Conservation (phyloP, 805 yeast genomes). For the Nakazawaea sp. region DNA sequence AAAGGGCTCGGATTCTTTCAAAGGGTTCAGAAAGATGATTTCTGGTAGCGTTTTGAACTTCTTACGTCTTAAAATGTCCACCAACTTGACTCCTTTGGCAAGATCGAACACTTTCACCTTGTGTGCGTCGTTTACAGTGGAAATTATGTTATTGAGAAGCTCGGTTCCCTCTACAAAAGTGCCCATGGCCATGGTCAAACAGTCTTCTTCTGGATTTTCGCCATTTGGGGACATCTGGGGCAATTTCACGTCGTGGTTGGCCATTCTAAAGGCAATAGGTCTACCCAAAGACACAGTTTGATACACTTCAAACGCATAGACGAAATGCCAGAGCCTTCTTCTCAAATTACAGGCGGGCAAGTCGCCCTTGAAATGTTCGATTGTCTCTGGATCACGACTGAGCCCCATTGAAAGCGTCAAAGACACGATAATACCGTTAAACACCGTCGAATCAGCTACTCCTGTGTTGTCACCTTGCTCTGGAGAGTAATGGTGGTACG, state of each 20-base stretch:
- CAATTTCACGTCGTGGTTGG: slow-evolving; percentile 1
- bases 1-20: not conserved
- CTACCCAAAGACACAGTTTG: slow-evolving; percentile 8
- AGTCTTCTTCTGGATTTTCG: not conserved
- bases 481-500: slow-evolving; percentile 43
- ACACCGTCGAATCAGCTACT: slow-evolving; percentile 46
- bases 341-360: slow-evolving; percentile 6
- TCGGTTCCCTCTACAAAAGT: slow-evolving; percentile 1
- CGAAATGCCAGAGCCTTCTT: slow-evolving; percentile 8
- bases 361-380: slow-evolving; percentile 4
- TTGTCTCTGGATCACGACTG: slow-evolving; percentile 50
- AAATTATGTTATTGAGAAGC: not conserved
- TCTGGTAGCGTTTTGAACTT: slow-evolving; percentile 2
- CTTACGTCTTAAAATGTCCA: slow-evolving; percentile 1
- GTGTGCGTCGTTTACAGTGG: slow-evolving; percentile 1
- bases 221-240: not conserved
- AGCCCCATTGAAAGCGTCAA: slow-evolving; percentile 64
- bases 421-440: slow-evolving; percentile 50
- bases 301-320: slow-evolving; percentile 4
- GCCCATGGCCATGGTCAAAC: not conserved
- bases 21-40: not conserved
- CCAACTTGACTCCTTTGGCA: not conserved
- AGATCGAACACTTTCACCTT: not conserved
- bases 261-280: slow-evolving; percentile 1
- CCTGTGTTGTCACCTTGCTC: slow-evolving; percentile 55